phyloP scores from a whole-genome alignment of 306 rosid genomes.

The Medicago lupulina region DNA sequence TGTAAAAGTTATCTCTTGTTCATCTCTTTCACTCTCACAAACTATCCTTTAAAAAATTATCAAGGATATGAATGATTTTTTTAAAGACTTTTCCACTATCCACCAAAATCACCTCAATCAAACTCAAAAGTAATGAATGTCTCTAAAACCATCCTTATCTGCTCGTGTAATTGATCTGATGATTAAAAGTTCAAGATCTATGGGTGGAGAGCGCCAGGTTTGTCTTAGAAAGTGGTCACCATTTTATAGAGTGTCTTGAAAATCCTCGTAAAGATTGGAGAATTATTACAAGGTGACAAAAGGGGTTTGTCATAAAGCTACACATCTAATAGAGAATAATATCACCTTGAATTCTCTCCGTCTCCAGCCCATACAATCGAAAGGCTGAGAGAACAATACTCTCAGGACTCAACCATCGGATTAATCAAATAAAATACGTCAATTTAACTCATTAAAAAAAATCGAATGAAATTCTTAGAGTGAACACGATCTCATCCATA shows the following conservation, averaged over 20 bases:
- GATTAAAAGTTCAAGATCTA: background rate
- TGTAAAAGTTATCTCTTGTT: no score
- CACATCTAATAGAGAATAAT: background rate
- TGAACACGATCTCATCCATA: background rate
- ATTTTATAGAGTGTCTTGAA: background rate
- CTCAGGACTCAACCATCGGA: background rate
- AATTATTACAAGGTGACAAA: constrained; percentile 37
- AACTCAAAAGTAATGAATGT: constrained; percentile 12
- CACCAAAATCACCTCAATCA: constrained; percentile 44
- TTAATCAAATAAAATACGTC: no score
- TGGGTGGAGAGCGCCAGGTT: background rate
- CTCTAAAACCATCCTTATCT: constrained; percentile 34
- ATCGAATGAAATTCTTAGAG: no score
- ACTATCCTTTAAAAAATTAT: no score
- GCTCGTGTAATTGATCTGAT: background rate
- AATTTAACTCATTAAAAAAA: no score
- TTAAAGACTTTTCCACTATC: constrained; percentile 43
- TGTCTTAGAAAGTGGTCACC: constrained; percentile 30
- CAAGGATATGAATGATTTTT: constrained; percentile 3
- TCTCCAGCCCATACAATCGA: background rate
- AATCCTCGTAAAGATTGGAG: background rate
- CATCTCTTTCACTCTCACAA: no score
- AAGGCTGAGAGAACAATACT: background rate
- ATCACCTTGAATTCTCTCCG: background rate
- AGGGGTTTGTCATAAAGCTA: background rate